Evolutionary conservation across 2,329 filamentous ascomycete species (phyloP).

Genomic region (Aureobasidium melanogenum): DNA sequence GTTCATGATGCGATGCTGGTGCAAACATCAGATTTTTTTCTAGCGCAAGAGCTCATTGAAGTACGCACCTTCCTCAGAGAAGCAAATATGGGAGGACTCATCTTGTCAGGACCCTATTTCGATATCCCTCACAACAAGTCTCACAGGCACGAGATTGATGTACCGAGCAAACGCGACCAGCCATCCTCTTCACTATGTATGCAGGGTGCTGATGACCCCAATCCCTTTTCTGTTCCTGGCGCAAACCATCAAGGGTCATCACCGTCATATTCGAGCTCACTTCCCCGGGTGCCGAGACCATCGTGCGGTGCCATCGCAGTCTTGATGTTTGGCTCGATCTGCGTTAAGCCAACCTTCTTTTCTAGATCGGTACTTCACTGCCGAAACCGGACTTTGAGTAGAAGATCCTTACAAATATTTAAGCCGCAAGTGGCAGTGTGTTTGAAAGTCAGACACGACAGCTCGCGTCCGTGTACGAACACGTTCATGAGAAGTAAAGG

Average conservation of each 20-base stretch:
- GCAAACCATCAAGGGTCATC: background rate
- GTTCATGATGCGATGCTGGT: background rate
- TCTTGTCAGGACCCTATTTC: background rate
- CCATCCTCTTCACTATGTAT: background rate
- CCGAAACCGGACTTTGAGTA: background rate
- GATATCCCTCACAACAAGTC: background rate
- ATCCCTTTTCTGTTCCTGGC: background rate
- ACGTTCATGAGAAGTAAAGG: background rate
- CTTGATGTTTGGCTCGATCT: conserved; percentile 1
- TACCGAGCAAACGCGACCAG: background rate
- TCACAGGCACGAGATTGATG: background rate
- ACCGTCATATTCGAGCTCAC: background rate
- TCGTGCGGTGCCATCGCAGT: conserved; percentile 1
- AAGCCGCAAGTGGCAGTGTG: background rate
- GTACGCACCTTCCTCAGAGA: conserved; percentile 5
- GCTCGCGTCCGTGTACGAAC: background rate
- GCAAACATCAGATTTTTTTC: background rate
- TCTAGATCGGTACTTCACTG: background rate
- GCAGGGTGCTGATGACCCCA: background rate
- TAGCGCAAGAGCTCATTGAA: background rate
- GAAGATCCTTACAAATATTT: background rate
- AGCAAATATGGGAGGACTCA: conserved; percentile 8
- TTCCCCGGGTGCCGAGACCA: conserved; percentile 5
- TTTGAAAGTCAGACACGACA: background rate
- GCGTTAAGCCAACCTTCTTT: background rate